Conservation (phyloP, 257 asterid genomes). For the Jacaranda copaia region DNA sequence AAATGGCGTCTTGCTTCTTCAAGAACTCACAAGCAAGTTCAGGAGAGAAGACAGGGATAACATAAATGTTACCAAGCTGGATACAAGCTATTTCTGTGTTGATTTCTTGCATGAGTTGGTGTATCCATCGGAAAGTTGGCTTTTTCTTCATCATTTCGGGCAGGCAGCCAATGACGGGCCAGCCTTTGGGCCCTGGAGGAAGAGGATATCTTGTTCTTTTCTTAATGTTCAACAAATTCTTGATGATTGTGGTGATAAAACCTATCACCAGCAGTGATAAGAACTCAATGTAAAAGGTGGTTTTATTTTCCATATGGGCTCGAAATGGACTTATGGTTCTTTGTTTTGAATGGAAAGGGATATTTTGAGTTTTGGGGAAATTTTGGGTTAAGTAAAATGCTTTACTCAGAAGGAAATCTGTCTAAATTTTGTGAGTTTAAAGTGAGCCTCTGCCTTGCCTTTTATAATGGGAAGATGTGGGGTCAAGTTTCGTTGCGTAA, state of each 20-base stretch:
- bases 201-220: neutral
- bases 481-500: no score
- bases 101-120: constrained; percentile 35
- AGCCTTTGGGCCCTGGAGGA: constrained; percentile 29
- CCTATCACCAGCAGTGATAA: neutral
- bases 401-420: no score
- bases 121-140: constrained; percentile 13
- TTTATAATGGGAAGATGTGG: no score
- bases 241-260: neutral
- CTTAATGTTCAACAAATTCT: neutral
- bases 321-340: no score
- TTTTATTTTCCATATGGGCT: neutral
- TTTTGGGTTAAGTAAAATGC: no score
- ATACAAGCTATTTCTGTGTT: constrained; percentile 36
- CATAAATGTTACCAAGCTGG: neutral
- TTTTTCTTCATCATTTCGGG: constrained; percentile 13
- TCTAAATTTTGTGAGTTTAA: no score
- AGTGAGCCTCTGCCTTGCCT: no score
- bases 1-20: constrained; percentile 24
- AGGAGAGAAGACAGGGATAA: constrained; percentile 37
- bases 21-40: constrained; percentile 45
- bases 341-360: no score
- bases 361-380: no score
- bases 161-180: constrained; percentile 27
- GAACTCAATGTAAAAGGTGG: neutral